phyloP scores from a whole-genome alignment of 139 green algal species.

The Volvox africanus region DNA sequence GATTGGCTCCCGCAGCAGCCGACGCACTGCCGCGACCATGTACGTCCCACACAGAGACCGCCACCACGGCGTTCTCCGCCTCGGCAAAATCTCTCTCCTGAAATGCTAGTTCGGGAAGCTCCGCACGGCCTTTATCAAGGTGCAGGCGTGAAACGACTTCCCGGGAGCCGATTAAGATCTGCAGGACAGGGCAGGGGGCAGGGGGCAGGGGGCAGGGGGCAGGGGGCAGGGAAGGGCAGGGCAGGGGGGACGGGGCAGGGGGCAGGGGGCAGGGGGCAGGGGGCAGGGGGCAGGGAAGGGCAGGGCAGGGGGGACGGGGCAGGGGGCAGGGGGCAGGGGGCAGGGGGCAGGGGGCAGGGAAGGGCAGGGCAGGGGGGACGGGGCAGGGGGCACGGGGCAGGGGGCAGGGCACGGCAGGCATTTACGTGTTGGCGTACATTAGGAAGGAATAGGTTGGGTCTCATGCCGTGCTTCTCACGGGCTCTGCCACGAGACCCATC shows the following conservation, averaged over 20 bases:
- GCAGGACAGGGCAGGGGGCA: neutral
- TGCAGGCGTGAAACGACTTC: neutral
- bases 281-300: neutral
- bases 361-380: too few relatives aligned
- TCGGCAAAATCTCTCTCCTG: neutral
- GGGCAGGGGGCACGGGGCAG: too few relatives aligned
- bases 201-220: too few relatives aligned
- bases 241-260: neutral
- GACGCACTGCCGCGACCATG: neutral
- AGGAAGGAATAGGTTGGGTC: too few relatives aligned
- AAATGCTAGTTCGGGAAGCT: neutral
- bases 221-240: neutral
- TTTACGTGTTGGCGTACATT: too few relatives aligned
- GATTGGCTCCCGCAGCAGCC: too few relatives aligned
- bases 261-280: neutral
- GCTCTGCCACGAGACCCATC: too few relatives aligned
- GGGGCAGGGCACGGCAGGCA: too few relatives aligned
- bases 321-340: too few relatives aligned
- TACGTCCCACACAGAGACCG: conserved; percentile 8
- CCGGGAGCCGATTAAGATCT: conserved; percentile 25
- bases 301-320: too few relatives aligned
- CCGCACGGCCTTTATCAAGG: neutral
- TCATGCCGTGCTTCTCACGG: too few relatives aligned
- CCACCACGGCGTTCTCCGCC: neutral
- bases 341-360: too few relatives aligned